These are phyloP conservation scores for Jacaranda mimosifolia DNA, from an alignment of 257 asterid species.

Conservation along the genomic window DNA sequence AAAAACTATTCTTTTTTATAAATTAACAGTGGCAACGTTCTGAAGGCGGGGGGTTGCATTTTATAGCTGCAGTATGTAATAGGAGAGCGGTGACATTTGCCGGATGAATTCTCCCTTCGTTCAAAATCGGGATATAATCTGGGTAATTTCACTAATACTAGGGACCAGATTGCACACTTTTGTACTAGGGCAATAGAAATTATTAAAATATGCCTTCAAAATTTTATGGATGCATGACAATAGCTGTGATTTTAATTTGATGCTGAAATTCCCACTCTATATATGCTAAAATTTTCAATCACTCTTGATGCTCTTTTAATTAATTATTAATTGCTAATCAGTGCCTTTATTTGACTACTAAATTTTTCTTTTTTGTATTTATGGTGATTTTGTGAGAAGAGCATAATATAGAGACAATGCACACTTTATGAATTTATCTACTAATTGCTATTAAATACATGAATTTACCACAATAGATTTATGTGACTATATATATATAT, in stretches of 20 bases:
- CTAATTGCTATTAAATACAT: too few species aligned
- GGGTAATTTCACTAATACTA: slow-evolving; percentile 12
- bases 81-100: background rate
- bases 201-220: slow-evolving; percentile 35
- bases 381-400: too few species aligned
- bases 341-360: background rate
- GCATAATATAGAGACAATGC: too few species aligned
- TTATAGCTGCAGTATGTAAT: slow-evolving; percentile 30
- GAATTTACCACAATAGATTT: too few species aligned
- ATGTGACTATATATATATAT: too few species aligned
- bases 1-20: background rate
- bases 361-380: too few species aligned
- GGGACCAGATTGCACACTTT: slow-evolving; percentile 25
- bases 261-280: background rate
- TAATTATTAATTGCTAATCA: too few species aligned
- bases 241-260: background rate
- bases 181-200: background rate
- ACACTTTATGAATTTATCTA: too few species aligned
- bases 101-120: slow-evolving; percentile 17
- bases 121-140: slow-evolving; percentile 1
- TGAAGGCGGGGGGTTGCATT: slow-evolving; percentile 33
- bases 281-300: background rate
- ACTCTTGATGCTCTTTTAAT: background rate
- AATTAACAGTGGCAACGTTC: slow-evolving; percentile 12
- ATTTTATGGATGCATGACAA: background rate